Conservation (phyloP, 192 early-diverging fungal genomes). For the Umbelopsis ramanniana region DNA sequence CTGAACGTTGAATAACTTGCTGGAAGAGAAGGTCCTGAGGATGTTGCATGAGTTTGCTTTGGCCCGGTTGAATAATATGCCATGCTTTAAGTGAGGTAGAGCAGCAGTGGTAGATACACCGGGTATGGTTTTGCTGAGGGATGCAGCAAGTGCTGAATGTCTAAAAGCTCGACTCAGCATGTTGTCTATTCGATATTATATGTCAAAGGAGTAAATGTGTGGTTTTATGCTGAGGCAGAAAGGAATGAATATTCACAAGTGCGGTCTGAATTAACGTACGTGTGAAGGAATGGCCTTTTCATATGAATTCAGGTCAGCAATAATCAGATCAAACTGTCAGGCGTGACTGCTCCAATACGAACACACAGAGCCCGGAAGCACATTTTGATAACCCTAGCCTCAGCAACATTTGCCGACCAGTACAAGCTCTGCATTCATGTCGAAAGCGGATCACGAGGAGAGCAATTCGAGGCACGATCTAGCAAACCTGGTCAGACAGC, state of each 20-base stretch:
- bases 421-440: neutral
- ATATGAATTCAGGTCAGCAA: neutral
- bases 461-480: neutral
- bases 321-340: neutral
- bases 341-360: neutral
- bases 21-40: neutral
- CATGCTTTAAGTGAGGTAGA: too few relatives aligned
- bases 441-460: slow-evolving; percentile 1
- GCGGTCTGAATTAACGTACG: too few relatives aligned
- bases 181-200: too few relatives aligned
- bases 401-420: neutral
- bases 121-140: too few relatives aligned
- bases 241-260: too few relatives aligned
- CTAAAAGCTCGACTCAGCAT: too few relatives aligned
- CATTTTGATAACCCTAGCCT: neutral
- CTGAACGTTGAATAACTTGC: neutral
- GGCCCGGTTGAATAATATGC: too few relatives aligned
- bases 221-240: too few relatives aligned
- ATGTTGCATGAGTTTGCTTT: neutral
- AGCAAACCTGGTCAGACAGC: neutral
- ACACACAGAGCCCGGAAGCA: neutral
- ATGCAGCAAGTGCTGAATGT: too few relatives aligned
- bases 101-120: too few relatives aligned
- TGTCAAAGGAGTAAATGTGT: too few relatives aligned
- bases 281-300: too few relatives aligned